Conservation (phyloP, 495 filamentous ascomycete genomes). For the Annulohypoxylon nitens region DNA sequence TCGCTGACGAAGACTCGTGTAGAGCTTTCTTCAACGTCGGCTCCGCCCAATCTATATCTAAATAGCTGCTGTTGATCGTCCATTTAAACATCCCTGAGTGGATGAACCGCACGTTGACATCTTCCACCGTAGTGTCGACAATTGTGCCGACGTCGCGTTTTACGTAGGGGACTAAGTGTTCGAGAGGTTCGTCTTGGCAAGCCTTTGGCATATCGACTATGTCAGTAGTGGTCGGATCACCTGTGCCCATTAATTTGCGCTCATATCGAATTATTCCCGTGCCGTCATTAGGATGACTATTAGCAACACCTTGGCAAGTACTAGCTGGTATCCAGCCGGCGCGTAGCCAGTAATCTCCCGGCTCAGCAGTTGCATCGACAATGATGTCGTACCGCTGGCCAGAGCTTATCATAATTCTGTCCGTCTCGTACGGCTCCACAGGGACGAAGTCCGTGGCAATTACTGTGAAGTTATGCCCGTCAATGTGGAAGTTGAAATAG, state of each 20-base stretch:
- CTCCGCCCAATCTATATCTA: slow-evolving; percentile 10
- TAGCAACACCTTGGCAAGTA: slow-evolving; percentile 8
- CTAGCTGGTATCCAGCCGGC: neutral
- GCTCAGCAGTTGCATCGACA: slow-evolving; percentile 6
- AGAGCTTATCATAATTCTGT: neutral
- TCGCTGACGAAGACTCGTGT: neutral
- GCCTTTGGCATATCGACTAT: neutral
- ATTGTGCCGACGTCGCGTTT: slow-evolving; percentile 1
- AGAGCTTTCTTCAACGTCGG: slow-evolving; percentile 8
- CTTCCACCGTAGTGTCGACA: slow-evolving; percentile 1
- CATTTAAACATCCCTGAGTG: slow-evolving; percentile 2
- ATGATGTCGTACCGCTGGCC: slow-evolving; percentile 13
- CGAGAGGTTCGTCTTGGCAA: neutral
- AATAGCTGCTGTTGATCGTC: slow-evolving; percentile 4
- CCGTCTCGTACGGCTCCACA: slow-evolving; percentile 8
- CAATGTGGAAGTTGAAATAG: slow-evolving; percentile 5
- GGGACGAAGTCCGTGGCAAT: slow-evolving; percentile 13
- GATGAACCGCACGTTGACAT: slow-evolving; percentile 11
- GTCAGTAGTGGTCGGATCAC: neutral
- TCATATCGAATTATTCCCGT: slow-evolving; percentile 11
- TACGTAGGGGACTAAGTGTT: neutral
- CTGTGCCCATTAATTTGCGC: slow-evolving; percentile 7
- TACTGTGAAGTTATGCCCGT: slow-evolving; percentile 8
- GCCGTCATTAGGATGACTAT: slow-evolving; percentile 5
- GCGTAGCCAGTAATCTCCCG: slow-evolving; percentile 6